Evolutionary conservation across 2,329 filamentous ascomycete species (phyloP), one percentile per base, ranked within the genome.

Genomic region (Ophiobolus disseminans): DNA sequence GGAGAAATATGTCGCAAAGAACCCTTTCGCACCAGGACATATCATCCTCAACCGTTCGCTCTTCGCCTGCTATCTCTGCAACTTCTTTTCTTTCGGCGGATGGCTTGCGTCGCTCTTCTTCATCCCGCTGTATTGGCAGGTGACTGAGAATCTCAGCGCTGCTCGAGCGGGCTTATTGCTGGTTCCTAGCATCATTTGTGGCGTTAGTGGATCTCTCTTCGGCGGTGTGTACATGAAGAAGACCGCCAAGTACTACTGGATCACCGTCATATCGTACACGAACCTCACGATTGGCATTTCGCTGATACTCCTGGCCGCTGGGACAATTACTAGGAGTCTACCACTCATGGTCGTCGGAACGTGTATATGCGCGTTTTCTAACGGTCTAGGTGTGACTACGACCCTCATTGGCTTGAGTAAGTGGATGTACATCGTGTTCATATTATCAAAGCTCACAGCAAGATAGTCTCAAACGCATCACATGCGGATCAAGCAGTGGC

Each of bases 111-210:
- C 80, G 1, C 57, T 89, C 3, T 93, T 90, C 76, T 90, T 89
- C 73, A 75, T 90, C n/a, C 88, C 89, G 1, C 76, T 93, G 2
- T 90, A 88, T 72, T 90, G 89, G 73, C 90, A 93, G 72, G 88
- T 86, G 4, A 86, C 87, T 1, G 78, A 87, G 40, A 84, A 83
- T 4, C 74, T 85, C 19, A 81, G 80, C 3, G 86, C 89, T 1
- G 85, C 86, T 0, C 70, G 78, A 44, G 83, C 88, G 3, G 88
- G 88, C 1, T 50, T 87, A 1, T 76, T 85, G 25, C 79, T 93
- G 14, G 75, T 93, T 23, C 89, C 90, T 0, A 79, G 79, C 44
- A 88, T 90, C 55, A 32, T 86, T 3, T 75, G 76, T 4, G 82
- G 81, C 20, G 87, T 91, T 2, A 67, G 70, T 3, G 88, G 87